Evolutionary conservation across 2,329 filamentous ascomycete species (phyloP).

Genomic region (Colletotrichum endophyticum): DNA sequence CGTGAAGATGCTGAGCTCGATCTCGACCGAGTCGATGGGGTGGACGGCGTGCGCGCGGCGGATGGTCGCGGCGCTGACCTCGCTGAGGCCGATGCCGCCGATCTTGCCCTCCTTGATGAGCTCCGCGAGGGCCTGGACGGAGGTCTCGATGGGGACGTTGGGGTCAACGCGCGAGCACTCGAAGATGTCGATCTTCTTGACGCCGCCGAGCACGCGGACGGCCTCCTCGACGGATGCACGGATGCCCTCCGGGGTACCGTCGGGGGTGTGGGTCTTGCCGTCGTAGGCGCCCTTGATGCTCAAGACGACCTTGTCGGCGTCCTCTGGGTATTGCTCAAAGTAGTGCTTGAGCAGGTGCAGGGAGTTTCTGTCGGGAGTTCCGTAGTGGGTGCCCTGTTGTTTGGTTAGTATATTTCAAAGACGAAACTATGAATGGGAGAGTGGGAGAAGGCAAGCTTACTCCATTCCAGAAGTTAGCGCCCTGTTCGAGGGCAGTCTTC

Average conservation of each 20-base stretch:
- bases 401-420: rapidly evolving
- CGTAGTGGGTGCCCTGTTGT: constrained; percentile 44
- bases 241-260: constrained; percentile 52
- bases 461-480: constrained; percentile 21
- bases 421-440: neutral
- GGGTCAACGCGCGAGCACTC: constrained; percentile 46
- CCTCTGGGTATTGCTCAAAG: constrained; percentile 59
- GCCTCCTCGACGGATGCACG: constrained; percentile 57
- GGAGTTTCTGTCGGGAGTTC: constrained; percentile 52
- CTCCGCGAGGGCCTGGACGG: constrained; percentile 32
- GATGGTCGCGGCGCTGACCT: constrained; percentile 45
- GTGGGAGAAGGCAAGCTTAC: neutral
- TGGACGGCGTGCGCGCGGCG: constrained; percentile 38
- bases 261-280: constrained; percentile 27
- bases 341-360: constrained; percentile 58
- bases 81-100: constrained; percentile 45
- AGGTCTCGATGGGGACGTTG: constrained; percentile 48
- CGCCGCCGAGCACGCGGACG: constrained; percentile 41
- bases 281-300: constrained; percentile 57
- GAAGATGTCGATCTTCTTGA: constrained; percentile 58
- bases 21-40: constrained; percentile 47
- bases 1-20: constrained; percentile 47
- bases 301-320: constrained; percentile 59
- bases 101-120: constrained; percentile 42
- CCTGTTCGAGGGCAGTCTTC: constrained; percentile 18